Percentiles rank a stretch among this genome's conserved stretches.
Conservation (phyloP, 306 rosid genomes). For the Purshia tridentata region DNA sequence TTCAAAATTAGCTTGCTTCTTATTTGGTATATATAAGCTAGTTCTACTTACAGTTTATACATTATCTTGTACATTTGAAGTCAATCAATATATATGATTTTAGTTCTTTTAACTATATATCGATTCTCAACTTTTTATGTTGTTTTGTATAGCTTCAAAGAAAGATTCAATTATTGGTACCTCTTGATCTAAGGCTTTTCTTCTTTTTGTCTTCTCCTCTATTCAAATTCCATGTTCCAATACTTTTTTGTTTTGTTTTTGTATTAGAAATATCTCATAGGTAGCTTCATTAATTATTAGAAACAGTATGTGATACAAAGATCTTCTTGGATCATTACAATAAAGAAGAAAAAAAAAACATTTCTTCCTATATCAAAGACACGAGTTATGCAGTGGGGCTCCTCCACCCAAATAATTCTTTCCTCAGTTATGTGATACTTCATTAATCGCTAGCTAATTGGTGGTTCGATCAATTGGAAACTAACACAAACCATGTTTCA, state of each 20-base stretch:
- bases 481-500: not conserved
- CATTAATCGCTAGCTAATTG: not conserved
- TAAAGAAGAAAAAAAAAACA: no score
- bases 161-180: no score
- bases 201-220: not conserved
- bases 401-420: not conserved
- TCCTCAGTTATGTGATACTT: not conserved
- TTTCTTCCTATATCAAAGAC: not conserved
- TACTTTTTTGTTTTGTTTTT: not conserved
- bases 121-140: no score
- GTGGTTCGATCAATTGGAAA: not conserved
- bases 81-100: no score
- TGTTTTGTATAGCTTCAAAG: no score
- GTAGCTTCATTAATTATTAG: not conserved
- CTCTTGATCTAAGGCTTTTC: no score
- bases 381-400: not conserved
- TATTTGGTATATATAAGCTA: no score
- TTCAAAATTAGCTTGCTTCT: no score
- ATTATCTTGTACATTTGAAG: no score
- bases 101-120: no score
- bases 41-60: no score
- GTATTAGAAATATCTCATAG: not conserved
- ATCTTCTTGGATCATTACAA: no score
- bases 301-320: not conserved
- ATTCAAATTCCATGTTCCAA: not conserved